These are phyloP conservation scores for Microcyclospora pomicola DNA, from an alignment of 2,329 filamentous ascomycete species.

Conservation along the genomic window DNA sequence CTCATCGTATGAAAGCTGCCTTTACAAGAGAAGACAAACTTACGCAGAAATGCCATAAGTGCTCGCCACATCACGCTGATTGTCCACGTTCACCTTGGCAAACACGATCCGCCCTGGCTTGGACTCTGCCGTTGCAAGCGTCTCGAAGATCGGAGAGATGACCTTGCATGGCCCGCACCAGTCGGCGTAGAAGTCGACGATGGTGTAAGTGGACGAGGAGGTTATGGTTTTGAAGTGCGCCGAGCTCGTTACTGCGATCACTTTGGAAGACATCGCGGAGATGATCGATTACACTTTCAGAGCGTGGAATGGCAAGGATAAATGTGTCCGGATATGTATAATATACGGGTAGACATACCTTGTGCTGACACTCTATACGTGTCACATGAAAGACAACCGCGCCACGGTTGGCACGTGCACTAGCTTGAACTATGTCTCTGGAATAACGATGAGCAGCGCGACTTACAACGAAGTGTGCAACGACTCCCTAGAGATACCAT, in stretches of 20 bases:
- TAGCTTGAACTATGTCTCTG: too few relatives aligned
- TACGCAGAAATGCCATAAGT: conserved; percentile 36
- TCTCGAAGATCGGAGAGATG: conserved; percentile 38
- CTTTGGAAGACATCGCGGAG: conserved; percentile 14
- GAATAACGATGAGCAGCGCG: too few relatives aligned
- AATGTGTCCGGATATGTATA: too few relatives aligned
- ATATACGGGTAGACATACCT: too few relatives aligned
- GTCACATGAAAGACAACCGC: too few relatives aligned
- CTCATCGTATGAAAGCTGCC: not conserved
- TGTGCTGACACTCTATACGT: too few relatives aligned
- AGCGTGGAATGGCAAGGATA: too few relatives aligned
- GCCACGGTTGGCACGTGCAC: too few relatives aligned
- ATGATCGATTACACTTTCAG: not conserved
- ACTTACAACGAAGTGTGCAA: too few relatives aligned
- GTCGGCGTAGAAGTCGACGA: conserved; percentile 24
- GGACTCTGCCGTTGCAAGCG: conserved; percentile 37
- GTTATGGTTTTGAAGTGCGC: conserved; percentile 19
- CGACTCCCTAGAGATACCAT: too few relatives aligned
- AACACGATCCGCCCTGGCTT: conserved; percentile 36
- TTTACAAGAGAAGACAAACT: conserved; percentile 1
- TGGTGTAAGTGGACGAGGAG: conserved; percentile 19
- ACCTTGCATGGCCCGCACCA: conserved; percentile 46
- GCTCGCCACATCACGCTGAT: conserved; percentile 34
- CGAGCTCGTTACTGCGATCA: conserved; percentile 17
- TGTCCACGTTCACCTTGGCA: conserved; percentile 43